phyloP scores from a whole-genome alignment of 768 basidiomycete species.

The Boletus patriciae region DNA sequence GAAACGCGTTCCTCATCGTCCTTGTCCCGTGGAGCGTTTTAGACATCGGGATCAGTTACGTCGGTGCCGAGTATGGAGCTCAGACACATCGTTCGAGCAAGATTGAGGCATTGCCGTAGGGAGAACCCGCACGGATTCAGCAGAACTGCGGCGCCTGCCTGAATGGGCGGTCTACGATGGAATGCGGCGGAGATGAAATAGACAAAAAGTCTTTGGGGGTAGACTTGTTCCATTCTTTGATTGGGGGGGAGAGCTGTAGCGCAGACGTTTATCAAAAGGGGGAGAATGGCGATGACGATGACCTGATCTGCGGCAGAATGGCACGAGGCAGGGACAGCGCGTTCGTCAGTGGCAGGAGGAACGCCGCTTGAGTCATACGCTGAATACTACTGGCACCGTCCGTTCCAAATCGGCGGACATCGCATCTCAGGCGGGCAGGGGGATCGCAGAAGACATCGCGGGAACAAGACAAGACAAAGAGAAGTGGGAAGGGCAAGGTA shows the following conservation, averaged over 20 bases:
- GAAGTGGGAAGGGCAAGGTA: slow-evolving; percentile 8
- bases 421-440: slow-evolving; percentile 4
- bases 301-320: slow-evolving; percentile 14
- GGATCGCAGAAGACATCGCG: slow-evolving; percentile 6
- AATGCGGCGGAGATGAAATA: slow-evolving; percentile 35
- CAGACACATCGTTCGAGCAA: slow-evolving; percentile 1
- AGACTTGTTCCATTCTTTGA: slow-evolving; percentile 23
- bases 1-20: background rate
- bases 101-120: slow-evolving; percentile 21
- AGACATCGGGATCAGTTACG: slow-evolving; percentile 14
- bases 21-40: background rate
- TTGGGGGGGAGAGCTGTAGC: slow-evolving; percentile 4
- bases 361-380: slow-evolving; percentile 17
- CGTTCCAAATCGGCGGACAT: slow-evolving; percentile 17
- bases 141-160: slow-evolving; percentile 16
- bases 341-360: slow-evolving; percentile 4
- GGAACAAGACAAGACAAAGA: background rate
- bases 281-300: slow-evolving; percentile 19
- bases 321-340: slow-evolving; percentile 23
- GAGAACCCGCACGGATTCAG: slow-evolving; percentile 27
- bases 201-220: slow-evolving; percentile 5
- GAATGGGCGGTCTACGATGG: slow-evolving; percentile 13
- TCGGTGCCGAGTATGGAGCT: slow-evolving; percentile 22
- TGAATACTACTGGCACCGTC: slow-evolving; percentile 9
- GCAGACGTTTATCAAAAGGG: slow-evolving; percentile 16